Evolutionary conservation across 2,329 filamentous ascomycete species (phyloP).

Genomic region (Colletotrichum tropicicola): DNA sequence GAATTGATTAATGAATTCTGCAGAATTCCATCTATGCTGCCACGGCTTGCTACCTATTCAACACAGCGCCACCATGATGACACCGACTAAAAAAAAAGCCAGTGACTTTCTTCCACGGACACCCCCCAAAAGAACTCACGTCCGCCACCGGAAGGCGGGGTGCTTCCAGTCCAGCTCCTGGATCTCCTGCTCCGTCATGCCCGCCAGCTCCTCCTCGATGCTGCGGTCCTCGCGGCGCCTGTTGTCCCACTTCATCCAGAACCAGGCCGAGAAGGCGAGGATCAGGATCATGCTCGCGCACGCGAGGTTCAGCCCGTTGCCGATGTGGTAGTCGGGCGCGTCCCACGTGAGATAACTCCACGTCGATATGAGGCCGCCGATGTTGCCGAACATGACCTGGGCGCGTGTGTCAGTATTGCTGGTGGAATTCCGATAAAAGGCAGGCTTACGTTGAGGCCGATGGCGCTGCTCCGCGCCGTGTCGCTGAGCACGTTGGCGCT

Average conservation of each 20-base stretch:
- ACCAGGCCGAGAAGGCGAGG: constrained; percentile 52
- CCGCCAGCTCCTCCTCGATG: constrained; percentile 65
- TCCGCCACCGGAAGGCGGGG: constrained; percentile 70
- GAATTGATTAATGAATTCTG: too few relatives aligned
- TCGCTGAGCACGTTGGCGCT: constrained; percentile 78
- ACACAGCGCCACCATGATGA: too few relatives aligned
- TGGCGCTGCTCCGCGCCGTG: constrained; percentile 72
- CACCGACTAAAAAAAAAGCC: too few relatives aligned
- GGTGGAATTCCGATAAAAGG: background rate
- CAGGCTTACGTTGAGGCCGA: constrained; percentile 61
- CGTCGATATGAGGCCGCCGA: constrained; percentile 74
- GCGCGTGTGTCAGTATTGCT: background rate
- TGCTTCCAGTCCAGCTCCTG: constrained; percentile 74
- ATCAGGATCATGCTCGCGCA: constrained; percentile 63
- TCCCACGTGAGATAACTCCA: constrained; percentile 73
- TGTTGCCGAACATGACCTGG: constrained; percentile 73
- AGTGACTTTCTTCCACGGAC: too few relatives aligned
- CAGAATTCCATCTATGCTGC: too few relatives aligned
- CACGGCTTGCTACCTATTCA: too few relatives aligned
- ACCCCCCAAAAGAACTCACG: too few relatives aligned
- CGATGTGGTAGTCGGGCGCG: constrained; percentile 72
- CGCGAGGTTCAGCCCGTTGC: constrained; percentile 75
- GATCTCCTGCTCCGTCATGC: constrained; percentile 61
- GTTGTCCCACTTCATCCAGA: constrained; percentile 72
- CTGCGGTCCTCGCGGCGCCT: constrained; percentile 62